phyloP scores from a whole-genome alignment of 768 basidiomycete genomes.

The Leccinum rimulosum region DNA sequence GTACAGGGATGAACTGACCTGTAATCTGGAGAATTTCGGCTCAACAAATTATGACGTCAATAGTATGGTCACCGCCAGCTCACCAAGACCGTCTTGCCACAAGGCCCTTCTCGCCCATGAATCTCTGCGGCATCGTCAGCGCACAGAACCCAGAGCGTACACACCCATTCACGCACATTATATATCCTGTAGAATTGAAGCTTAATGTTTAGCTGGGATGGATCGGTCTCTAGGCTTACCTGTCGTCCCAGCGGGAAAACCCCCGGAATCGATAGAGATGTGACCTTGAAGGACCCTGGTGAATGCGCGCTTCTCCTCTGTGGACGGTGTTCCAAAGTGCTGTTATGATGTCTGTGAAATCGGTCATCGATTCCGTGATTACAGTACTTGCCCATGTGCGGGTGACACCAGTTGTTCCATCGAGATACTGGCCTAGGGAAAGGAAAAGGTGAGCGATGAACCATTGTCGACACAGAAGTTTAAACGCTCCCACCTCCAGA shows the following conservation, averaged over 20 bases:
- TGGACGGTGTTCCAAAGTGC: constrained; percentile 87
- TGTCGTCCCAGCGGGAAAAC: constrained; percentile 81
- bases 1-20: constrained; percentile 35
- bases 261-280: constrained; percentile 80
- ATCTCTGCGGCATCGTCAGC: constrained; percentile 49
- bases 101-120: constrained; percentile 73
- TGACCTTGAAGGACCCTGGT: constrained; percentile 92
- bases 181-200: constrained; percentile 40
- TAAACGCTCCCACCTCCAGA: constrained; percentile 61
- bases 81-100: constrained; percentile 88
- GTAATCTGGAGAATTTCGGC: constrained; percentile 43
- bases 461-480: not conserved
- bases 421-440: constrained; percentile 69
- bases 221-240: constrained; percentile 39
- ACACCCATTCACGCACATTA: constrained; percentile 41
- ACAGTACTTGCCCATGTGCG: constrained; percentile 67
- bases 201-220: not conserved
- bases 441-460: not conserved
- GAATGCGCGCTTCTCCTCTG: constrained; percentile 82
- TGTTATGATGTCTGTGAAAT: constrained; percentile 26
- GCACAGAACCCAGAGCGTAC: not conserved
- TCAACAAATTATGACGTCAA: not conserved
- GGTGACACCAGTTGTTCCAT: constrained; percentile 95
- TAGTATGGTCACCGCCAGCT: constrained; percentile 14
- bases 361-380: not conserved